Conservation (phyloP, 495 filamentous ascomycete species). For the Zalerion maritima region DNA sequence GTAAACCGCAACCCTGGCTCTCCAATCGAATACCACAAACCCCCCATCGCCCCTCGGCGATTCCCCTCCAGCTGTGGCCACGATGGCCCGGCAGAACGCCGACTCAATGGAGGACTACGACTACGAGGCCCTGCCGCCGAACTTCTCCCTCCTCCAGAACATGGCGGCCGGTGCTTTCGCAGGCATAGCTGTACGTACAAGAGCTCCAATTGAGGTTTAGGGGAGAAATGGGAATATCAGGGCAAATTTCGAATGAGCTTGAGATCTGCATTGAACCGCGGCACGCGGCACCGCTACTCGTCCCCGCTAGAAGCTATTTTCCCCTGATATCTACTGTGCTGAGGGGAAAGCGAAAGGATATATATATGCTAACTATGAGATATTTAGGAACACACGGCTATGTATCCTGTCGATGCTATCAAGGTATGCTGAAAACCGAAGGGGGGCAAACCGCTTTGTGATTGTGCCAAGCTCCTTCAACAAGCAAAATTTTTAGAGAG, state of each 20-base stretch:
- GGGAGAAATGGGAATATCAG: too few relatives aligned
- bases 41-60: slow-evolving; percentile 22
- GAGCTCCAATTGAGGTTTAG: slow-evolving; percentile 1
- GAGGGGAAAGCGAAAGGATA: too few relatives aligned
- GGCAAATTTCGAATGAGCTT: too few relatives aligned
- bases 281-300: too few relatives aligned
- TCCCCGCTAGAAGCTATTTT: too few relatives aligned
- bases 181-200: slow-evolving; percentile 70
- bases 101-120: slow-evolving; percentile 43
- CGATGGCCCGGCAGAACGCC: slow-evolving; percentile 43
- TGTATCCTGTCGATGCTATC: slow-evolving; percentile 96
- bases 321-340: too few relatives aligned
- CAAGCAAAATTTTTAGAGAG: too few relatives aligned
- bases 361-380: too few relatives aligned
- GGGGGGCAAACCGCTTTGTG: slow-evolving; percentile 1
- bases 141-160: slow-evolving; percentile 51
- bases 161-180: slow-evolving; percentile 94
- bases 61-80: slow-evolving; percentile 39
- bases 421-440: slow-evolving; percentile 75
- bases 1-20: slow-evolving; percentile 42
- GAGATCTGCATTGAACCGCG: too few relatives aligned
- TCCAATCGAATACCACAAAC: slow-evolving; percentile 24
- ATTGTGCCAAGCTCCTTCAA: too few relatives aligned
- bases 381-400: slow-evolving; percentile 82
- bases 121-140: slow-evolving; percentile 44